These are phyloP conservation scores for Tricholoma flavovirens DNA, from an alignment of 768 basidiomycete genomes.

Conservation along the genomic window DNA sequence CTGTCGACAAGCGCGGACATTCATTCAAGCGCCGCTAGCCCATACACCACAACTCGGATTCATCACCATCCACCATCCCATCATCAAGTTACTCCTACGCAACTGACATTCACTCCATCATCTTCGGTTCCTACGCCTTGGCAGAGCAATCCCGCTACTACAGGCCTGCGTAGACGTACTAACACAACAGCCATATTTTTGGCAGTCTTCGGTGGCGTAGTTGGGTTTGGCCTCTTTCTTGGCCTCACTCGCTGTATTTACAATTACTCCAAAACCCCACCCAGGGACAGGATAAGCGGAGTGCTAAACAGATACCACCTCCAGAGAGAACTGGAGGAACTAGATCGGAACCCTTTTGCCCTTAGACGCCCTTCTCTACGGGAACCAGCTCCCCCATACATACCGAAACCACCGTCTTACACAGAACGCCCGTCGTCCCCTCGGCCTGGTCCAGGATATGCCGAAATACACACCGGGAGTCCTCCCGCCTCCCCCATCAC, in stretches of 20 bases:
- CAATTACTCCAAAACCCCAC: slow-evolving; percentile 39
- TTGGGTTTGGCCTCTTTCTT: slow-evolving; percentile 29
- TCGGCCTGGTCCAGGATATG: slow-evolving; percentile 6
- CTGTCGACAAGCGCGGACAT: slow-evolving; percentile 7
- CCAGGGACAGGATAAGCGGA: slow-evolving; percentile 38
- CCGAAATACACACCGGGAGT: slow-evolving; percentile 9
- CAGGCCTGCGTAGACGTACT: slow-evolving; percentile 14
- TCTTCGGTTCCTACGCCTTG: slow-evolving; percentile 8
- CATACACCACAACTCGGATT: slow-evolving; percentile 2
- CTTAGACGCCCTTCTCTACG: slow-evolving; percentile 23
- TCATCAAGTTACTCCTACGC: neutral
- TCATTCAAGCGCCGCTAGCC: slow-evolving; percentile 5
- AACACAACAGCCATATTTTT: slow-evolving; percentile 38
- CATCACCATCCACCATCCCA: neutral
- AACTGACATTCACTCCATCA: neutral
- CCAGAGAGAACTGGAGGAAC: slow-evolving; percentile 46
- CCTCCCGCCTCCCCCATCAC: slow-evolving; percentile 11
- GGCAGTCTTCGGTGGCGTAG: slow-evolving; percentile 39
- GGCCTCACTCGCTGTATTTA: slow-evolving; percentile 36
- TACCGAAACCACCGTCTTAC: slow-evolving; percentile 46
- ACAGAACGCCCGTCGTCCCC: slow-evolving; percentile 8
- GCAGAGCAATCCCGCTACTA: neutral
- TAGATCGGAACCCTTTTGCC: slow-evolving; percentile 31
- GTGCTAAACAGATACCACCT: slow-evolving; percentile 40
- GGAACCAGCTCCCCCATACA: slow-evolving; percentile 49